Evolutionary conservation across 768 basidiomycete species (phyloP).

Genomic region (Candolleomyces eurysporus): DNA sequence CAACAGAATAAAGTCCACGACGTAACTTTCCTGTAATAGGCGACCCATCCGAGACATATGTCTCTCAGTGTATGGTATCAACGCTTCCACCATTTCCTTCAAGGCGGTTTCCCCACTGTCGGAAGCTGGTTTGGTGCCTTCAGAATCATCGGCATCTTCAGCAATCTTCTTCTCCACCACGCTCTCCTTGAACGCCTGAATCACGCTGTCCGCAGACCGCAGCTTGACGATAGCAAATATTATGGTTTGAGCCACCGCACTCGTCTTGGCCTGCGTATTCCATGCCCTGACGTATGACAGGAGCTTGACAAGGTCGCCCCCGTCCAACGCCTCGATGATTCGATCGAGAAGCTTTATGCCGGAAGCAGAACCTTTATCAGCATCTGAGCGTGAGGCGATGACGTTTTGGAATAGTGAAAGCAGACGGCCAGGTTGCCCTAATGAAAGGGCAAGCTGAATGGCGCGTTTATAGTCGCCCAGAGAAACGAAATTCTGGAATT

Average conservation of each 20-base stretch:
- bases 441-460: slow-evolving; percentile 86
- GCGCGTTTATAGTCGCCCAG: slow-evolving; percentile 89
- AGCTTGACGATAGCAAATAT: slow-evolving; percentile 80
- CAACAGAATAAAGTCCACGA: slow-evolving; percentile 84
- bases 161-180: slow-evolving; percentile 30
- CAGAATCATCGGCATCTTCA: slow-evolving; percentile 11
- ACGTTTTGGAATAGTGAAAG: slow-evolving; percentile 75
- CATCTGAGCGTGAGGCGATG: slow-evolving; percentile 23
- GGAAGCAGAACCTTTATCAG: slow-evolving; percentile 45
- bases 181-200: slow-evolving; percentile 58
- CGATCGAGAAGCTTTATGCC: slow-evolving; percentile 76
- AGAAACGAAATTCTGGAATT: slow-evolving; percentile 86
- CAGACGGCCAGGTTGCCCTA: slow-evolving; percentile 90
- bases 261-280: slow-evolving; percentile 94
- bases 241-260: slow-evolving; percentile 79
- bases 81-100: slow-evolving; percentile 77
- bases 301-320: slow-evolving; percentile 76
- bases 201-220: slow-evolving; percentile 70
- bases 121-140: slow-evolving; percentile 11
- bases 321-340: slow-evolving; percentile 70
- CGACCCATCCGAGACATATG: slow-evolving; percentile 84
- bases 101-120: slow-evolving; percentile 35
- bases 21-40: slow-evolving; percentile 91
- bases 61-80: slow-evolving; percentile 93
- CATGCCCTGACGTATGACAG: slow-evolving; percentile 83